phyloP scores from a whole-genome alignment of 2,329 filamentous ascomycete species.

The Aspergillus ibericus region DNA sequence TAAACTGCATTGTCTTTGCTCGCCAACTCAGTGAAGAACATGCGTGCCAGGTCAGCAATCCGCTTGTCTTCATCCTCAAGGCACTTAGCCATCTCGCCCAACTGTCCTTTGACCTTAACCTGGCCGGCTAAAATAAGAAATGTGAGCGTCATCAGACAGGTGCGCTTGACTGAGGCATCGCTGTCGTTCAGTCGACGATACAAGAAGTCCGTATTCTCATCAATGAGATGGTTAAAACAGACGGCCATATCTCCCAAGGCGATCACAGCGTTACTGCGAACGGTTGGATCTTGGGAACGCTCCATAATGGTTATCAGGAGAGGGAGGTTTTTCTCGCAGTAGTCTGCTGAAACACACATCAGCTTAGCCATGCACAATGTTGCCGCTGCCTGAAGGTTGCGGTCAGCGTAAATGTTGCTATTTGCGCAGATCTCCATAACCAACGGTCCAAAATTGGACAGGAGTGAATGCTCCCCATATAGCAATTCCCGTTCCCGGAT shows the following conservation, averaged over 20 bases:
- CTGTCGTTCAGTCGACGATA: slow-evolving; percentile 89
- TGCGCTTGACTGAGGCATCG: slow-evolving; percentile 89
- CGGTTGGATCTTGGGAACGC: slow-evolving; percentile 85
- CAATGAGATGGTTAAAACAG: slow-evolving; percentile 98
- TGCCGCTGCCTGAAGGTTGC: slow-evolving; percentile 86
- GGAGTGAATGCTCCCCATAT: slow-evolving; percentile 77
- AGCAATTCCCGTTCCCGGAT: slow-evolving; percentile 82
- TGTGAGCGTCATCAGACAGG: slow-evolving; percentile 96
- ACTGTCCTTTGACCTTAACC: slow-evolving; percentile 98
- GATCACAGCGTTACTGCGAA: slow-evolving; percentile 93
- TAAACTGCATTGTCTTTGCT: slow-evolving; percentile 99
- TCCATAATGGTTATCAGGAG: slow-evolving; percentile 98
- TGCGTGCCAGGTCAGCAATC: slow-evolving; percentile 87
- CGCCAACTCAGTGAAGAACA: slow-evolving; percentile 98
- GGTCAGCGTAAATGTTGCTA: slow-evolving; percentile 87
- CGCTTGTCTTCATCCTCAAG: slow-evolving; percentile 93
- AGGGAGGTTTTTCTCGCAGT: slow-evolving; percentile 89
- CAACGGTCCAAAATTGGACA: slow-evolving; percentile 87
- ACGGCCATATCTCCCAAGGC: slow-evolving; percentile 98
- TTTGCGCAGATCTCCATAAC: slow-evolving; percentile 93
- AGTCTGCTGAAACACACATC: slow-evolving; percentile 97
- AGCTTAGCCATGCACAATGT: slow-evolving; percentile 95
- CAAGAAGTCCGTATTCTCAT: slow-evolving; percentile 97
- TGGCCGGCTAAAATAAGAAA: slow-evolving; percentile 96
- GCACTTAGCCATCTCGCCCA: slow-evolving; percentile 99